Evolutionary conservation across 2,329 filamentous ascomycete genomes (phyloP).

Genomic region (Fusarium compactum): DNA sequence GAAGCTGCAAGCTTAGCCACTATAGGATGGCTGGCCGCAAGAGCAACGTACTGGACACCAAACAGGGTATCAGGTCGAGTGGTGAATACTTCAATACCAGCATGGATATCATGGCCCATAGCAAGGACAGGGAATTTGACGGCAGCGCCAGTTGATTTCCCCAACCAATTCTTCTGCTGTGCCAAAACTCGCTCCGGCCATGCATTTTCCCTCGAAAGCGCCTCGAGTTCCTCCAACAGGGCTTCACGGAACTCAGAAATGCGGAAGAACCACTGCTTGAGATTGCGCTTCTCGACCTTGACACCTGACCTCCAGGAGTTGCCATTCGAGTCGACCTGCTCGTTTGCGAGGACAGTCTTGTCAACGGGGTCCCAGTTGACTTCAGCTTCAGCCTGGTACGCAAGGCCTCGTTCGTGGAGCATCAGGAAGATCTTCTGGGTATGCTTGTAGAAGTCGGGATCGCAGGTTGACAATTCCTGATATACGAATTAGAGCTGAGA

Average conservation of each 20-base stretch:
- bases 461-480: slow-evolving; percentile 86
- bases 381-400: slow-evolving; percentile 84
- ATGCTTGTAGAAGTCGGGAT: slow-evolving; percentile 88
- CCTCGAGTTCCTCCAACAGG: slow-evolving; percentile 77
- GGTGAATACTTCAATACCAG: slow-evolving; percentile 79
- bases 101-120: slow-evolving; percentile 55
- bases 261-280: slow-evolving; percentile 91
- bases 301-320: slow-evolving; percentile 89
- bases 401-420: slow-evolving; percentile 78
- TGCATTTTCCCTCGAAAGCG: slow-evolving; percentile 69
- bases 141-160: slow-evolving; percentile 78
- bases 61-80: slow-evolving; percentile 89
- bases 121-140: slow-evolving; percentile 75
- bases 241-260: slow-evolving; percentile 83
- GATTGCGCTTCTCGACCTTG: slow-evolving; percentile 80
- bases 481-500: slow-evolving; percentile 20
- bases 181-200: slow-evolving; percentile 88
- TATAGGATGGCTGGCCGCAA: slow-evolving; percentile 79
- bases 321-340: slow-evolving; percentile 90
- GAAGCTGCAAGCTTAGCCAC: slow-evolving; percentile 70
- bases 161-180: slow-evolving; percentile 91
- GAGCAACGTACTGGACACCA: slow-evolving; percentile 85
- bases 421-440: slow-evolving; percentile 88
- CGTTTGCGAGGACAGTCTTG: slow-evolving; percentile 89
- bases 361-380: slow-evolving; percentile 95